phyloP scores from a whole-genome alignment of 2,329 filamentous ascomycete genomes.

The Zarea fungicola region DNA sequence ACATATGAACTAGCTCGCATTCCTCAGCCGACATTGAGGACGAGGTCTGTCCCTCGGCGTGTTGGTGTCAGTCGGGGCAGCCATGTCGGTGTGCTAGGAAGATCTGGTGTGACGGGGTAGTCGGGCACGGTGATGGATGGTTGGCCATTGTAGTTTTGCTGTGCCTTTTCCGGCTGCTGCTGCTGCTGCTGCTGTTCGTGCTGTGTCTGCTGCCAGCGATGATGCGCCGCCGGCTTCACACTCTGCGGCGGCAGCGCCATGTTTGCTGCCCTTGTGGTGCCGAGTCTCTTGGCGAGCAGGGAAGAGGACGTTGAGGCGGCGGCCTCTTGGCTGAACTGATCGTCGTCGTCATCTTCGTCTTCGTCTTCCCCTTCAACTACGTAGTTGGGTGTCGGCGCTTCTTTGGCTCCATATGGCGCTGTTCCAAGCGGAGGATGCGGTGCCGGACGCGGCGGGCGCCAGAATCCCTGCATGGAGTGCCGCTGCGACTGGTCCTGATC shows the following conservation, averaged over 20 bases:
- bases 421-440: neutral
- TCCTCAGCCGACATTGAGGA: conserved; percentile 47
- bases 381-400: no score
- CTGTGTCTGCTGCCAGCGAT: conserved; percentile 9
- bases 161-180: neutral
- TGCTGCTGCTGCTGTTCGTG: conserved; percentile 12
- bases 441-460: neutral
- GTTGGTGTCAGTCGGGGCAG: conserved; percentile 62
- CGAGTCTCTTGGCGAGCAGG: conserved; percentile 49
- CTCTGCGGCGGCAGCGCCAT: conserved; percentile 32
- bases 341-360: no score
- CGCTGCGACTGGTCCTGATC: neutral
- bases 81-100: conserved; percentile 52
- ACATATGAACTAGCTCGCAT: no score
- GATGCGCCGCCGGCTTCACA: conserved; percentile 14
- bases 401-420: no score
- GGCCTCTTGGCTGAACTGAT: conserved; percentile 1
- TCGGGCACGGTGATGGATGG: no score
- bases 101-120: conserved; percentile 15
- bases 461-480: no score
- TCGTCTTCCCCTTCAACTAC: no score
- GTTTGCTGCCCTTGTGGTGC: conserved; percentile 42
- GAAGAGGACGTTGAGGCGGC: conserved; percentile 31
- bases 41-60: conserved; percentile 60
- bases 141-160: neutral